These are phyloP conservation scores for Poterioochromonas sp. DNA, from an alignment of 352 stramenopile genomes.

Conservation along the genomic window DNA sequence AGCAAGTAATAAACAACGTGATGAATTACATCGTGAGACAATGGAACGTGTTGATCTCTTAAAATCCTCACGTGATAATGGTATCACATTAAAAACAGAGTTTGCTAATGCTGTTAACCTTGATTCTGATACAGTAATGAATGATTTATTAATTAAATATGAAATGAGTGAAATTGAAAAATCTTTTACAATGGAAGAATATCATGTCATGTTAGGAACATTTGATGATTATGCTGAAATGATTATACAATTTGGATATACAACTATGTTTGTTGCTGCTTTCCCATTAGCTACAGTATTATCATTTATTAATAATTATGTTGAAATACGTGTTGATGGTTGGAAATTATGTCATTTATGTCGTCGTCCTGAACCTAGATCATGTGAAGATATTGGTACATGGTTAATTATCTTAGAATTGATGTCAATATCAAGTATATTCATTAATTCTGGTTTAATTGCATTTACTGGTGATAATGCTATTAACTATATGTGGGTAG, in stretches of 20 bases:
- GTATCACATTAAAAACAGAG: not conserved
- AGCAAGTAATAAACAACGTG: not conserved
- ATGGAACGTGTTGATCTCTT: not conserved
- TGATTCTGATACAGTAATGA: not conserved
- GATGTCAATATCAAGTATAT: slow-evolving; percentile 63
- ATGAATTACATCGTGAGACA: not conserved
- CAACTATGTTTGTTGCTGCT: slow-evolving; percentile 73
- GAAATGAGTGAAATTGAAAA: slow-evolving; percentile 22
- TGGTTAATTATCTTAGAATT: slow-evolving; percentile 75
- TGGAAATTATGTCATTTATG: slow-evolving; percentile 64
- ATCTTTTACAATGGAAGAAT: slow-evolving; percentile 23
- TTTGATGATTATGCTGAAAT: slow-evolving; percentile 49
- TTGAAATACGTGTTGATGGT: slow-evolving; percentile 75
- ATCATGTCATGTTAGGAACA: slow-evolving; percentile 44
- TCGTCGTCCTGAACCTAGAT: slow-evolving; percentile 34
- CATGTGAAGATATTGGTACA: slow-evolving; percentile 68
- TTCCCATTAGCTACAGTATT: slow-evolving; percentile 73
- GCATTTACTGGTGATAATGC: slow-evolving; percentile 64
- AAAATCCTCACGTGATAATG: not conserved
- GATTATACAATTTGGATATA: slow-evolving; percentile 72
- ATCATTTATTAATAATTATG: slow-evolving; percentile 74
- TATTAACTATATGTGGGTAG: slow-evolving; percentile 45
- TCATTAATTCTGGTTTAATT: slow-evolving; percentile 71
- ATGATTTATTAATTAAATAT: not conserved
- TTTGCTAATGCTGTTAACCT: not conserved